Conservation (phyloP, 805 yeast species). For the Candida rishiriensis region DNA sequence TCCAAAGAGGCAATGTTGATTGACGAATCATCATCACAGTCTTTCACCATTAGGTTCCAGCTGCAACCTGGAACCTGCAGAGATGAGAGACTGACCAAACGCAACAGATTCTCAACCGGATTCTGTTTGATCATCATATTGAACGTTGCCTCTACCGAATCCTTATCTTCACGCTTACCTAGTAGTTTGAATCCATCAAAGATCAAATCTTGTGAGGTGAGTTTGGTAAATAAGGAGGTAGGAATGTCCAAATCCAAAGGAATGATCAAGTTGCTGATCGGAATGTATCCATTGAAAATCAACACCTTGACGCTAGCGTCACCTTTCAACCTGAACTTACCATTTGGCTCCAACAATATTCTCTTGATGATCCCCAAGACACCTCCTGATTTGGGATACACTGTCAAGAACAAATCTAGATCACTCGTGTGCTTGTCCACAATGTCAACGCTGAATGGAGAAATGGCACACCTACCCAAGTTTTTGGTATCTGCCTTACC, state of each 20-base stretch:
- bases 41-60: constrained; percentile 35
- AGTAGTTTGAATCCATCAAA: constrained; percentile 23
- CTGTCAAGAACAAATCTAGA: constrained; percentile 25
- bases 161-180: neutral
- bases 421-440: constrained; percentile 22
- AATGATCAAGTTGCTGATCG: constrained; percentile 27
- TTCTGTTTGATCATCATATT: constrained; percentile 11
- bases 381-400: constrained; percentile 31
- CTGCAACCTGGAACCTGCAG: constrained; percentile 30
- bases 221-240: constrained; percentile 17
- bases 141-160: constrained; percentile 16
- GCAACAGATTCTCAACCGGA: constrained; percentile 12
- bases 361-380: constrained; percentile 30
- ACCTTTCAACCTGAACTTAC: constrained; percentile 31
- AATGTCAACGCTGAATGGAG: constrained; percentile 32
- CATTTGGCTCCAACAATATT: constrained; percentile 28
- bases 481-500: constrained; percentile 16
- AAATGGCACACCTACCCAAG: constrained; percentile 31
- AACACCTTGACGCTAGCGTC: constrained; percentile 29
- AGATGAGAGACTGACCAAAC: constrained; percentile 3
- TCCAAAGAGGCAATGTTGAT: constrained; percentile 26
- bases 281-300: constrained; percentile 31
- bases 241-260: constrained; percentile 29
- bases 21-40: constrained; percentile 29
- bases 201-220: constrained; percentile 17